These are phyloP conservation scores for Immersiporthe knoxdaviesiana DNA, from an alignment of 2,329 filamentous ascomycete species.

Conservation along the genomic window DNA sequence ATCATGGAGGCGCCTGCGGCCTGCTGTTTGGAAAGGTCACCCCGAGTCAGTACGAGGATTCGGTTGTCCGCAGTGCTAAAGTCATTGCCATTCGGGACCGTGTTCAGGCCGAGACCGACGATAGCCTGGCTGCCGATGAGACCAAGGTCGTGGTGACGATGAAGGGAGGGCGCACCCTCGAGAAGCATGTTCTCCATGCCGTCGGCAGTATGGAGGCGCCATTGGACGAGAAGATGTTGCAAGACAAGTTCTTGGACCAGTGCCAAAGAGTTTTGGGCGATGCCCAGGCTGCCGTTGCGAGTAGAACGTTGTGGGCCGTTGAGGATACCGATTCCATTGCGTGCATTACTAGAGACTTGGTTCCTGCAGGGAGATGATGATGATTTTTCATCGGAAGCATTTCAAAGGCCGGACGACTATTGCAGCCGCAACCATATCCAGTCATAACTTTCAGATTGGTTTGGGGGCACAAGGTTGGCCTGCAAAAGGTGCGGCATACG, in stretches of 20 bases:
- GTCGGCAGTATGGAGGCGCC: conserved; percentile 28
- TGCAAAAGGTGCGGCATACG: not conserved
- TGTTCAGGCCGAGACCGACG: conserved; percentile 48
- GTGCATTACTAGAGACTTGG: not conserved
- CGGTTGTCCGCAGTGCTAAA: conserved; percentile 45
- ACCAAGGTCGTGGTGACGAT: conserved; percentile 22
- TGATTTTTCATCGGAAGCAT: not conserved
- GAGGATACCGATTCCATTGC: conserved; percentile 7
- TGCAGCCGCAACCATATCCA: not conserved
- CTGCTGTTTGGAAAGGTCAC: conserved; percentile 55
- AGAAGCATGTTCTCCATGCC: conserved; percentile 22
- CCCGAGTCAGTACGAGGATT: conserved; percentile 54
- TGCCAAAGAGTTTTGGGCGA: conserved; percentile 19
- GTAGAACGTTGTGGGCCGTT: conserved; percentile 10
- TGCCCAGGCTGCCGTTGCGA: not conserved
- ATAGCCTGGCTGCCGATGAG: conserved; percentile 46
- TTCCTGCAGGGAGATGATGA: not conserved
- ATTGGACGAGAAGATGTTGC: conserved; percentile 17
- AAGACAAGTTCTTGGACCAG: conserved; percentile 29
- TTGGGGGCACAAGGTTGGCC: not conserved
- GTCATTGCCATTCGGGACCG: conserved; percentile 49
- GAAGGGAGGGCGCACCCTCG: conserved; percentile 17
- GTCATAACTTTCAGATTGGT: not conserved
- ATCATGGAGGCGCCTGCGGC: conserved; percentile 55
- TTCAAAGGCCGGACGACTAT: not conserved